Evolutionary conservation across 306 rosid species (phyloP).

Genomic region (Quercus parvula): DNA sequence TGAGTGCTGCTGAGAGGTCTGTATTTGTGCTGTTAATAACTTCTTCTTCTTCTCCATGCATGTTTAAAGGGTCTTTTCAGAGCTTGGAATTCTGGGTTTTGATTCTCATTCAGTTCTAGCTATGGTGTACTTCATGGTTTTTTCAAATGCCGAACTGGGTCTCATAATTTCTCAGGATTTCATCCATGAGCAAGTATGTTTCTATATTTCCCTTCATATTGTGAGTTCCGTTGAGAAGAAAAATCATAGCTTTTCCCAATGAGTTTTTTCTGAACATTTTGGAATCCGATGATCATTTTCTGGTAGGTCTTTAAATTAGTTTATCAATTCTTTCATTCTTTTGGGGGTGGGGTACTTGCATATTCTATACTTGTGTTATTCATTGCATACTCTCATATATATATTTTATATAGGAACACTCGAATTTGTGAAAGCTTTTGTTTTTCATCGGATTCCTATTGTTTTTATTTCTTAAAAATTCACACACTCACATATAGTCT

Average conservation of each 20-base stretch:
- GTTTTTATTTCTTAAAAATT: constrained; percentile 15
- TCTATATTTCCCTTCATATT: constrained; percentile 39
- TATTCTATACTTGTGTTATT: constrained; percentile 36
- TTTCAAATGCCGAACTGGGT: constrained; percentile 56
- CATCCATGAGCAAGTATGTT: constrained; percentile 60
- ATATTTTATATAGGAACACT: constrained; percentile 58
- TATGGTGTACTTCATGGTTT: constrained; percentile 50
- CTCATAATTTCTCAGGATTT: constrained; percentile 48
- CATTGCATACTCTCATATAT: constrained; percentile 14
- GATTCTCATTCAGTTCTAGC: constrained; percentile 35
- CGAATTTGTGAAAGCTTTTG: constrained; percentile 35
- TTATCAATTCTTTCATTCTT: constrained; percentile 76
- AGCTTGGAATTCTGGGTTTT: constrained; percentile 43
- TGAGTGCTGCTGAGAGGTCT: constrained; percentile 9
- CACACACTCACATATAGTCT: constrained; percentile 56
- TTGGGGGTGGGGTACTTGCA: constrained; percentile 47
- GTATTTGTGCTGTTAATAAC: background rate
- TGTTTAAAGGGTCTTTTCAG: constrained; percentile 28
- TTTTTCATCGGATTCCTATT: constrained; percentile 93
- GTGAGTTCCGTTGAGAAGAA: constrained; percentile 24
- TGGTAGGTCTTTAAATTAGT: constrained; percentile 40
- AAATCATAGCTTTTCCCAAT: constrained; percentile 37
- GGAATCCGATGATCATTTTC: constrained; percentile 98
- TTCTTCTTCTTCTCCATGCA: constrained; percentile 16
- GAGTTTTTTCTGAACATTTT: constrained; percentile 54